Base-by-base conservation (phyloP, 495 filamentous ascomycete genomes). In the Cercophora samala region DNA sequence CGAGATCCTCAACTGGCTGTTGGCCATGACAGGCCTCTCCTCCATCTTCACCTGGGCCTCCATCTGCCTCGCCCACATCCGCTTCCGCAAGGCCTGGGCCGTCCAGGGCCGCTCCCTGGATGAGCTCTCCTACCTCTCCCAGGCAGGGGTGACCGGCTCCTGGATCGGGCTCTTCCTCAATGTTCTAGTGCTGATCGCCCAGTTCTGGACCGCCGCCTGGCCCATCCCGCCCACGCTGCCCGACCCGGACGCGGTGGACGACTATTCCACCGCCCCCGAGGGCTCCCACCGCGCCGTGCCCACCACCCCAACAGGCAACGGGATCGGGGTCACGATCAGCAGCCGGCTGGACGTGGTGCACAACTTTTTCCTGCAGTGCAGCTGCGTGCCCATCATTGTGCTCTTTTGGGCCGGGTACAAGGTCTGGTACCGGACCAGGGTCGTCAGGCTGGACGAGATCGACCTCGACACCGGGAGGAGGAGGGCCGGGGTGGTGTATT, bases 11-110 rank as follows among this genome's bases (percentile, higher is more conserved):
- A 79, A 81, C 37, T 98, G 94, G 94, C 90, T 98, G 82, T 84
- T 97, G 67, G 91, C 94, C 51, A 85, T 96, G 55, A 96, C 92
- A 0, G 93, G 91, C 56, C 85, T 98, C 13, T 93, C 90, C 0
- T 91, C 90, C 22, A 89, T 97, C 79, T 92, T 97, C 81, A 97
- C 94, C 46, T 97, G 94, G 94, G 89, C 88, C 61, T 93, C 90
- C 53, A 92, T 97, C 75, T 97, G 92, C 73, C 79, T 95, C 0
- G 83, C 87, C 0, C 94, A 98, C 77, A 96, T 98, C 77, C 92
- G 93, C 29, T 98, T 98, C 85, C 93, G 94, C 46, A 78, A 80
- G 2, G 93, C 87, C 11, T 97, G 92, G 93, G 79, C 78, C 18
- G 62, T 82, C 1, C 87, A 92, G 64, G 90, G 90, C 61, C 88